phyloP scores from a whole-genome alignment of 2,329 filamentous ascomycete species.

The Chrysosporium queenslandicum region DNA sequence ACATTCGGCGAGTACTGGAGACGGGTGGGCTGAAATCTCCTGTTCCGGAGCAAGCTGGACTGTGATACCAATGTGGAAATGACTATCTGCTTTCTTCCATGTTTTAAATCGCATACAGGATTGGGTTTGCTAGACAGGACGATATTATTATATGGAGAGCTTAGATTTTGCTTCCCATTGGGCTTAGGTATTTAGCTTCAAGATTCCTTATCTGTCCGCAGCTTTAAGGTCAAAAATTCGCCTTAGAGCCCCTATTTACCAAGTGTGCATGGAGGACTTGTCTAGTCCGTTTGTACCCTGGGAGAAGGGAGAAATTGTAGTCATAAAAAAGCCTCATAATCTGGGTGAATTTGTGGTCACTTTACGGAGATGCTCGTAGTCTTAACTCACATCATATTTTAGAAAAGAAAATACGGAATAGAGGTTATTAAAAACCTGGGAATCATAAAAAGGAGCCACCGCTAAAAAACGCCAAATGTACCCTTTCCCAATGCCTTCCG shows the following conservation, averaged over 20 bases:
- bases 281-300: no score
- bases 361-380: no score
- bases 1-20: slow-evolving; percentile 54
- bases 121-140: neutral
- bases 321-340: no score
- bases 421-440: neutral
- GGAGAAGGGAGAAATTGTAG: no score
- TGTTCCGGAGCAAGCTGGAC: slow-evolving; percentile 58
- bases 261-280: no score
- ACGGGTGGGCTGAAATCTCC: slow-evolving; percentile 55
- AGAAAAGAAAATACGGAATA: neutral
- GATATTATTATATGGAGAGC: slow-evolving; percentile 7
- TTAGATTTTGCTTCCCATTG: neutral
- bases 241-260: no score
- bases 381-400: neutral
- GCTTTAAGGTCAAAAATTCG: no score
- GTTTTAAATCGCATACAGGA: neutral
- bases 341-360: no score
- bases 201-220: no score
- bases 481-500: neutral
- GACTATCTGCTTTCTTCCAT: neutral
- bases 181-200: no score
- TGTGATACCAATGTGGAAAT: neutral
- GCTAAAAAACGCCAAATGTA: neutral
- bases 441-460: neutral